phyloP scores from a whole-genome alignment of 805 yeast genomes.

The Ogataea sp. region DNA sequence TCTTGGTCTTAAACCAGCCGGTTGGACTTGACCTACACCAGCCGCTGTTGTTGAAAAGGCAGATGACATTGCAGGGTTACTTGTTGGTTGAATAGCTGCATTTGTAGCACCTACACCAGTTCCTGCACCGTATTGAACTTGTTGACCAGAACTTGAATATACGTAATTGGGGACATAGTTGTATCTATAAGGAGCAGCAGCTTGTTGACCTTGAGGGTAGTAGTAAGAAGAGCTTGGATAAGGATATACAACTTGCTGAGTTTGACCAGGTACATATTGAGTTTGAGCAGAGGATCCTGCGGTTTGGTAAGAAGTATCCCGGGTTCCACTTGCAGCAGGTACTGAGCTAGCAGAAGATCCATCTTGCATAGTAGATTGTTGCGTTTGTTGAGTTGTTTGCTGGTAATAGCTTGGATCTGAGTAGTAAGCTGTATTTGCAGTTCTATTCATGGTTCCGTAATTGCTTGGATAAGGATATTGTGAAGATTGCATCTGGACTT shows the following conservation, averaged over 20 bases:
- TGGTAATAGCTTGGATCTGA: conserved; percentile 1
- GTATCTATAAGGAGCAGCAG: neutral
- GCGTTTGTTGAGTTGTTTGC: neutral
- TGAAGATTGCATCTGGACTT: too few species aligned
- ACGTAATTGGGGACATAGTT: conserved; percentile 1
- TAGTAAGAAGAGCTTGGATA: conserved; percentile 1
- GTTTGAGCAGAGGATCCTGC: too few species aligned
- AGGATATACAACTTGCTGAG: neutral
- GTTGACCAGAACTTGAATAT: neutral
- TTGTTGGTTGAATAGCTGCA: neutral
- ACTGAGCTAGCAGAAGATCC: too few species aligned
- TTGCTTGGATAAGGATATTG: neutral
- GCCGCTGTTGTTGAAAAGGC: conserved; percentile 2
- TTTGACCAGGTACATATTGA: neutral
- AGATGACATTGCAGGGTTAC: too few species aligned
- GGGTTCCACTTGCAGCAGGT: too few species aligned
- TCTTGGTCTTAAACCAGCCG: conserved; percentile 37
- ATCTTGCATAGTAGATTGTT: too few species aligned
- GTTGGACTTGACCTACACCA: conserved; percentile 20
- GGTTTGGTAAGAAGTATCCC: too few species aligned
- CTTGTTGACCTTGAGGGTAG: conserved; percentile 2
- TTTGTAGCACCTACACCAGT: conserved; percentile 1
- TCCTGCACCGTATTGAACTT: neutral
- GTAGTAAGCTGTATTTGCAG: neutral
- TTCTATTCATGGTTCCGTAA: neutral